Conservation (phyloP, 2,329 filamentous ascomycete genomes). For the Hymenotorrendiella dingleyae region DNA sequence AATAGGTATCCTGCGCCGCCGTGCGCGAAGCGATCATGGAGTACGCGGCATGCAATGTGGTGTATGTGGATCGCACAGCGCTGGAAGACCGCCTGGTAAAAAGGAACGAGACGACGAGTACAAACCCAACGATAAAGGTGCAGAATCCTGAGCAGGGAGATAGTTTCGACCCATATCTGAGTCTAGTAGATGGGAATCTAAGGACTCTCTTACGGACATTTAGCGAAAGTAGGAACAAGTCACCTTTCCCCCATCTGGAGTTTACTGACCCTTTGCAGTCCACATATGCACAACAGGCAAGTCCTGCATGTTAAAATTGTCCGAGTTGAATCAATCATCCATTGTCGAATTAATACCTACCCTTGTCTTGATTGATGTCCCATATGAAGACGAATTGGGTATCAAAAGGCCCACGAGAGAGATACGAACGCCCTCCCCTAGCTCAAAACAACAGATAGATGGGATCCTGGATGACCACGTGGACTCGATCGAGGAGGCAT, state of each 20-base stretch:
- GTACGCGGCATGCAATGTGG: conserved; percentile 37
- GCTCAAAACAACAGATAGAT: conserved; percentile 33
- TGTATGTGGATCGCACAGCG: conserved; percentile 38
- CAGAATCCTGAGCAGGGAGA: conserved; percentile 12
- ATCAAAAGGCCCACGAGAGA: conserved; percentile 28
- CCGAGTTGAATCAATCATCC: conserved; percentile 42
- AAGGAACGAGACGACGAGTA: conserved; percentile 28
- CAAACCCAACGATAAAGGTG: conserved; percentile 22
- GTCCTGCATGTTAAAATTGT: conserved; percentile 46
- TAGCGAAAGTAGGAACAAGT: conserved; percentile 41
- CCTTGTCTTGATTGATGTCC: conserved; percentile 49
- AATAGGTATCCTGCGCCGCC: conserved; percentile 20
- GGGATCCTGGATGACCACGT: conserved; percentile 31
- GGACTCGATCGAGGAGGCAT: conserved; percentile 37
- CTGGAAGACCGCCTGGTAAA: conserved; percentile 32
- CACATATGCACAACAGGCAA: conserved; percentile 47
- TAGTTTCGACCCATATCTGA: conserved; percentile 14
- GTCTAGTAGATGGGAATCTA: conserved; percentile 41
- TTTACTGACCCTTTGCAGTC: conserved; percentile 32
- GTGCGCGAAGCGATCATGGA: conserved; percentile 33
- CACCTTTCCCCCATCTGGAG: conserved; percentile 5
- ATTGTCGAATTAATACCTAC: conserved; percentile 44
- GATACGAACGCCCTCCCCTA: conserved; percentile 28
- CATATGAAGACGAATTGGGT: conserved; percentile 34
- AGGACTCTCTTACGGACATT: conserved; percentile 44